phyloP scores from a whole-genome alignment of 2,329 filamentous ascomycete species.

The Aureobasidium sp. region DNA sequence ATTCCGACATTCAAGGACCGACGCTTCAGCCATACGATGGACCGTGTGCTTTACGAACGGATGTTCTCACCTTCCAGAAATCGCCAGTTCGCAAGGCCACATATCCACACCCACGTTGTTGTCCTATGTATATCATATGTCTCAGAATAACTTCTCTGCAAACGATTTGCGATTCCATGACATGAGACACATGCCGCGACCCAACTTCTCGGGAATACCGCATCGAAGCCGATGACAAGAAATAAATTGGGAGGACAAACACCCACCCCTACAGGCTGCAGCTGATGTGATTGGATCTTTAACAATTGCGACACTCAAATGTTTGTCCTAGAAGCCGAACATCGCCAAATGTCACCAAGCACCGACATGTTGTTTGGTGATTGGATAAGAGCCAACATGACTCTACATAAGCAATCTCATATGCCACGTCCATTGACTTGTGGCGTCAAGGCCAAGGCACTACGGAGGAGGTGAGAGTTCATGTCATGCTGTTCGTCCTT shows the following conservation, averaged over 20 bases:
- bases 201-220: neutral
- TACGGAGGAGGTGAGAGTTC: constrained; percentile 8
- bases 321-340: neutral
- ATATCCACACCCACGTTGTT: constrained; percentile 7
- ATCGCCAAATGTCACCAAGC: neutral
- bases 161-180: neutral
- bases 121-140: neutral
- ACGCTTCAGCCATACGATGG: neutral
- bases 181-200: neutral
- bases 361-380: neutral
- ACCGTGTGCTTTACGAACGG: neutral
- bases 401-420: neutral
- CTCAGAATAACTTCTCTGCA: neutral
- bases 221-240: neutral
- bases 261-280: neutral
- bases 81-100: neutral
- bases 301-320: neutral
- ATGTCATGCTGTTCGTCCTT: constrained; percentile 1
- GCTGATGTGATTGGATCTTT: neutral
- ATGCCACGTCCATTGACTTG: neutral
- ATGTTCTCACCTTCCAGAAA: constrained; percentile 5
- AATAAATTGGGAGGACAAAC: neutral
- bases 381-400: neutral
- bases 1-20: neutral
- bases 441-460: constrained; percentile 11